Conservation (phyloP, 139 green algal genomes). For the Coelastrella sp. region DNA sequence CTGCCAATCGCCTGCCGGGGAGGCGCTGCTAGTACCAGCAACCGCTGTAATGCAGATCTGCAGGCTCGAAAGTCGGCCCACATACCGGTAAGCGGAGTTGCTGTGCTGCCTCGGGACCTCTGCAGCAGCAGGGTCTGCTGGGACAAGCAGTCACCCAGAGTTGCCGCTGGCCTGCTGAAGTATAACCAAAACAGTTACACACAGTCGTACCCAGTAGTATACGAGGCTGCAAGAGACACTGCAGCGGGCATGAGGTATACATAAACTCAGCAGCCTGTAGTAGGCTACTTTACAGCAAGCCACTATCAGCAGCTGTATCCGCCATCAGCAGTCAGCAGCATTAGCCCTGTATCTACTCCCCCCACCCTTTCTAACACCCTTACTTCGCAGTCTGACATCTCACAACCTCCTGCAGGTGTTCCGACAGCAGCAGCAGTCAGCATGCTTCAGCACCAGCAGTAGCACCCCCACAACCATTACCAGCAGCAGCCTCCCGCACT, state of each 20-base stretch:
- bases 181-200: not conserved
- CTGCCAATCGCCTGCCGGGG: not conserved
- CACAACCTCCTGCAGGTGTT: not conserved
- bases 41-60: not conserved
- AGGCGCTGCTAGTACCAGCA: conserved; percentile 9
- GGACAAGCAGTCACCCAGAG: not conserved
- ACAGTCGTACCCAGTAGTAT: not conserved
- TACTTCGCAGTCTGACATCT: too few species aligned
- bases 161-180: too few species aligned
- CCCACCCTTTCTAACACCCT: too few species aligned
- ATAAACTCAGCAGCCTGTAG: too few species aligned
- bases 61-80: not conserved
- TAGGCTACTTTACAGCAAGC: too few species aligned
- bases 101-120: too few species aligned
- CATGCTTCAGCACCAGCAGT: not conserved
- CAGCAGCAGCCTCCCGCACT: not conserved
- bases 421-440: not conserved
- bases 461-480: not conserved
- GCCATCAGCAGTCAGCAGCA: too few species aligned
- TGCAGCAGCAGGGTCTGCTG: not conserved
- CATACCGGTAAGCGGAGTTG: not conserved
- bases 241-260: too few species aligned
- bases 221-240: not conserved
- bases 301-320: too few species aligned
- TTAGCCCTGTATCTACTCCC: too few species aligned